These are phyloP conservation scores for Pyrenula aspistea DNA, from an alignment of 495 filamentous ascomycete genomes.

Conservation along the genomic window DNA sequence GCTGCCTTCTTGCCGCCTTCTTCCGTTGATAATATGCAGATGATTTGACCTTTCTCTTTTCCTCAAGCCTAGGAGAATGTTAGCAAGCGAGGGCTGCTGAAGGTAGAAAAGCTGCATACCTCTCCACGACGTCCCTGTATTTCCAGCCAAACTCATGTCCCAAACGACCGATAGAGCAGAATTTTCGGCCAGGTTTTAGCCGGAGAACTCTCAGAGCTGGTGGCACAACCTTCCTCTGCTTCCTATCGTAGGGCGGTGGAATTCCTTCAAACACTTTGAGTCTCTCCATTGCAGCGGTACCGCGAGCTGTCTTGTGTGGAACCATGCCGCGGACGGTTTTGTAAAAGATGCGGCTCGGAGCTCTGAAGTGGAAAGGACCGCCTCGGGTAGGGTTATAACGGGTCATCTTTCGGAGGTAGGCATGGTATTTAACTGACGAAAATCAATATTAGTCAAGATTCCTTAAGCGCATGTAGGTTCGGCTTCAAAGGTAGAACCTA, in stretches of 20 bases:
- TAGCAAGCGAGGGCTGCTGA: conserved; percentile 20
- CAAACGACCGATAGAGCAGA: conserved; percentile 94
- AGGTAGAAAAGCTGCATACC: conserved; percentile 45
- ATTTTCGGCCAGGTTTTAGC: conserved; percentile 97
- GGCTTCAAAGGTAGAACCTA: conserved; percentile 59
- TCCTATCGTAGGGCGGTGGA: conserved; percentile 96
- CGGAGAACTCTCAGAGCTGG: conserved; percentile 91
- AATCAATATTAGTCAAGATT: background rate
- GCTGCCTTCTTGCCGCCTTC: conserved; percentile 83
- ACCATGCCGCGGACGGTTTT: conserved; percentile 99
- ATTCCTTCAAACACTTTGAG: conserved; percentile 99
- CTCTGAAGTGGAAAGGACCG: conserved; percentile 99
- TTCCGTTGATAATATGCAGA: conserved; percentile 99
- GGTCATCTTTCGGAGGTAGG: conserved; percentile 99
- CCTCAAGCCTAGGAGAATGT: conserved; percentile 67
- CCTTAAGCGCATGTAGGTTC: too few relatives aligned
- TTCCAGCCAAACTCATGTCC: conserved; percentile 99
- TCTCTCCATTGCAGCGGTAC: conserved; percentile 89
- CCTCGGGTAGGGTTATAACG: conserved; percentile 98
- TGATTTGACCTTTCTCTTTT: conserved; percentile 97
- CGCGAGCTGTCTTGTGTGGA: conserved; percentile 97
- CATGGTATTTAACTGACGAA: conserved; percentile 92
- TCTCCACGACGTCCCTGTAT: conserved; percentile 95
- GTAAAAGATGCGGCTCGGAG: conserved; percentile 98
- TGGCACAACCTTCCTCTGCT: conserved; percentile 98